Evolutionary conservation across 169 alveolate genomes (phyloP).

Genomic region (Eimeria brunetti): DNA sequence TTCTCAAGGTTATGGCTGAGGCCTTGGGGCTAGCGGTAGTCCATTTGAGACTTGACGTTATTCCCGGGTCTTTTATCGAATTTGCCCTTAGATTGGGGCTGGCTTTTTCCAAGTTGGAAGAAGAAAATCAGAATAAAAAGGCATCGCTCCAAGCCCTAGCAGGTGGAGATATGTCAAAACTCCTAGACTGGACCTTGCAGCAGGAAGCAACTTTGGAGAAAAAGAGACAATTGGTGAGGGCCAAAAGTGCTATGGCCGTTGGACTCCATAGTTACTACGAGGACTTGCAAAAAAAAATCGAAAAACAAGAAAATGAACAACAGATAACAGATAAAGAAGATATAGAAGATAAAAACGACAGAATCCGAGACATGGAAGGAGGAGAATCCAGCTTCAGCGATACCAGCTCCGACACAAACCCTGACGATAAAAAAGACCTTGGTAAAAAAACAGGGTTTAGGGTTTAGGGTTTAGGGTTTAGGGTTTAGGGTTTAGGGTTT

Average conservation of each 20-base stretch:
- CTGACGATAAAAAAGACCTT: background rate
- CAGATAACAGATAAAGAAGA: background rate
- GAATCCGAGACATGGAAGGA: background rate
- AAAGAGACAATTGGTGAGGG: background rate
- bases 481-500: background rate
- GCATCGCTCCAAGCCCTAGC: conserved; percentile 58
- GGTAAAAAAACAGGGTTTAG: background rate
- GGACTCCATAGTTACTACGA: conserved; percentile 17
- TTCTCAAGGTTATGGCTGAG: conserved; percentile 84
- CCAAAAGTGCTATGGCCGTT: background rate
- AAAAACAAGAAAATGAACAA: background rate
- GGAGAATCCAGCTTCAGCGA: background rate
- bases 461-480: no score
- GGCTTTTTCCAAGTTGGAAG: conserved; percentile 25
- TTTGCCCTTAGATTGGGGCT: conserved; percentile 50
- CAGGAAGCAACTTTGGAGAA: conserved; percentile 1
- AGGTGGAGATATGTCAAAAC: conserved; percentile 49
- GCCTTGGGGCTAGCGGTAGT: conserved; percentile 85
- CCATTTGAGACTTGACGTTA: conserved; percentile 84
- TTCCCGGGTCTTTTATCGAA: conserved; percentile 82
- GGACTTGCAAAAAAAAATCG: conserved; percentile 2
- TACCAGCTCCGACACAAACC: background rate
- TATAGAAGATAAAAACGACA: background rate
- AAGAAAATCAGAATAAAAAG: conserved; percentile 39
- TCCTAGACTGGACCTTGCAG: conserved; percentile 36